Percentiles rank a stretch among this genome's conserved stretches.
These are phyloP conservation scores for Skeletonema marinoi DNA, from an alignment of 108 stramenopile species.

Conservation along the genomic window DNA sequence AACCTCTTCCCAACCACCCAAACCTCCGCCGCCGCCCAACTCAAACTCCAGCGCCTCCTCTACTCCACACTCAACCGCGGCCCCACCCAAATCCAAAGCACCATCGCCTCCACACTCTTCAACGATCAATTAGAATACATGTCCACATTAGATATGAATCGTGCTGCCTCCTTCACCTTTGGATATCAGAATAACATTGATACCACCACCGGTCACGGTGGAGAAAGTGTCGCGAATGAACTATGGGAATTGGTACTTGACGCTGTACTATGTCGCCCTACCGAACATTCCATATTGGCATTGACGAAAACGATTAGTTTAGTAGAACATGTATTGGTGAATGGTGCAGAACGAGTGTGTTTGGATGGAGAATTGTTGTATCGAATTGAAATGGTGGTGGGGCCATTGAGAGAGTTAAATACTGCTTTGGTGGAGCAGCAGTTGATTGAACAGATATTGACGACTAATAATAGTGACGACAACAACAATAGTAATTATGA, in stretches of 20 bases:
- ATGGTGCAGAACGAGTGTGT: slow-evolving; percentile 22
- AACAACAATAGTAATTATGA: background rate
- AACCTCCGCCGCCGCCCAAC: slow-evolving; percentile 5
- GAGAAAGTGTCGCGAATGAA: slow-evolving; percentile 28
- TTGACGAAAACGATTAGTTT: slow-evolving; percentile 38
- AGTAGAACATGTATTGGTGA: slow-evolving; percentile 31
- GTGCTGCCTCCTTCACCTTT: slow-evolving; percentile 43
- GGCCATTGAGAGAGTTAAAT: slow-evolving; percentile 33
- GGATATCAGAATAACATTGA: slow-evolving; percentile 23
- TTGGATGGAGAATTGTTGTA: slow-evolving; percentile 31
- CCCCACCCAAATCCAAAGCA: slow-evolving; percentile 39
- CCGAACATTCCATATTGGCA: slow-evolving; percentile 32
- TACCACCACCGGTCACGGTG: slow-evolving; percentile 6
- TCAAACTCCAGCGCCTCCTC: slow-evolving; percentile 27
- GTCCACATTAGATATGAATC: slow-evolving; percentile 47
- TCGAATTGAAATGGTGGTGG: slow-evolving; percentile 38
- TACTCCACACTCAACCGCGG: slow-evolving; percentile 12
- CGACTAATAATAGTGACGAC: background rate
- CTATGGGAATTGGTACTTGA: slow-evolving; percentile 40
- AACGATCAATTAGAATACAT: slow-evolving; percentile 37
- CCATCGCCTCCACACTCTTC: slow-evolving; percentile 15
- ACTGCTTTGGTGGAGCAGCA: slow-evolving; percentile 40
- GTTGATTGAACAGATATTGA: slow-evolving; percentile 39
- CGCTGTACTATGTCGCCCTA: slow-evolving; percentile 2
- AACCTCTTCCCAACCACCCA: slow-evolving; percentile 35